phyloP scores from a whole-genome alignment of 73 alveolate species.

The Tetrahymena elliotti region DNA sequence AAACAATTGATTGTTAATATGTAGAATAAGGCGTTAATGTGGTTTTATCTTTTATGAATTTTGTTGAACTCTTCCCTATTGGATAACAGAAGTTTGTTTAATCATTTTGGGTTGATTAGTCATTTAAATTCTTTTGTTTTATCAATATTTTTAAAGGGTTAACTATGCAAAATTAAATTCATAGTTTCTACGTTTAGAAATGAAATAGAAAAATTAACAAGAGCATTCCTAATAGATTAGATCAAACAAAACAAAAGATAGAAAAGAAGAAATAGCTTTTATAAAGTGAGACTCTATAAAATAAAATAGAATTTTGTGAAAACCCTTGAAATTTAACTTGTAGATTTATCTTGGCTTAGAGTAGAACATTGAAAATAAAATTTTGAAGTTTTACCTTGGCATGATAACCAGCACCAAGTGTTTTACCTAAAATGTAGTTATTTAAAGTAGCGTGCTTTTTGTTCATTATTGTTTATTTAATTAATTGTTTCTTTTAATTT shows the following conservation, averaged over 20 bases:
- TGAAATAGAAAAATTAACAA: neutral
- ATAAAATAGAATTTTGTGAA: neutral
- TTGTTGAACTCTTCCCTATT: neutral
- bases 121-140: neutral
- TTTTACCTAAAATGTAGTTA: neutral
- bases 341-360: neutral
- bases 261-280: neutral
- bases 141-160: neutral
- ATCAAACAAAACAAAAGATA: neutral
- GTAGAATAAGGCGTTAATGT: neutral
- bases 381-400: constrained; percentile 9
- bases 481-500: neutral
- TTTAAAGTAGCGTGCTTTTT: neutral
- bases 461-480: neutral
- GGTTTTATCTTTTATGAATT: neutral
- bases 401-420: constrained; percentile 29
- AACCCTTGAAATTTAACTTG: neutral
- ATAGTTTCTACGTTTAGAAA: neutral
- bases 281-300: neutral
- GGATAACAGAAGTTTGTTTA: neutral
- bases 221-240: neutral
- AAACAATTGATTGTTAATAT: too few relatives aligned
- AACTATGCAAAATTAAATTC: neutral
- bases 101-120: neutral
- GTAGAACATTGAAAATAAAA: neutral